phyloP scores from a whole-genome alignment of 177 flowering plant species.

The Vitis hybrid region DNA sequence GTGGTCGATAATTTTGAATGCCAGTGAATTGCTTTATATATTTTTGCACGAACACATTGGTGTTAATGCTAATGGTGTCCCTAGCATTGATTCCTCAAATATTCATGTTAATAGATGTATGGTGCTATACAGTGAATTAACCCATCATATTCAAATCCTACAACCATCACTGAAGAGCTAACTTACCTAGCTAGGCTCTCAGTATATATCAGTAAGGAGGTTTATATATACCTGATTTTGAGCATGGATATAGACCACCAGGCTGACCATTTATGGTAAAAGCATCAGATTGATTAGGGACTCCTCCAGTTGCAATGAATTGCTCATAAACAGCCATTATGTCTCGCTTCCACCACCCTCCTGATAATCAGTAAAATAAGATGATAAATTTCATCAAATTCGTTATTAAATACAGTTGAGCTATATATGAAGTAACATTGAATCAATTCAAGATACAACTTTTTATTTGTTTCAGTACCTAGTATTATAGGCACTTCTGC shows the following conservation, averaged over 20 bases:
- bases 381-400: not conserved
- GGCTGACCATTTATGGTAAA: slow-evolving; percentile 19
- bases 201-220: not conserved
- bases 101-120: no score
- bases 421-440: not conserved
- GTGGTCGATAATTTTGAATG: no score
- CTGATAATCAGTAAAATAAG: not conserved
- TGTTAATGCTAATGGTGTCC: no score
- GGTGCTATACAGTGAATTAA: no score
- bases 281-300: slow-evolving; percentile 15
- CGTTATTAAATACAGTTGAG: no score
- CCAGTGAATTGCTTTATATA: no score
- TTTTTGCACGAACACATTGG: no score
- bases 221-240: not conserved
- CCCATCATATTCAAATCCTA: no score
- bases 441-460: not conserved
- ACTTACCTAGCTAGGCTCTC: no score
- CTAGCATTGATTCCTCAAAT: no score
- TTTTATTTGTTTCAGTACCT: not conserved
- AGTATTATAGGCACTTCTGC: slow-evolving; percentile 16
- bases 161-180: no score
- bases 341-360: slow-evolving; percentile 27
- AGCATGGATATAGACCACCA: slow-evolving; percentile 21
- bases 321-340: slow-evolving; percentile 9
- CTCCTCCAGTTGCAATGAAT: slow-evolving; percentile 4